Conservation (phyloP, 2,329 filamentous ascomycete genomes). For the Arthroderma sp. region DNA sequence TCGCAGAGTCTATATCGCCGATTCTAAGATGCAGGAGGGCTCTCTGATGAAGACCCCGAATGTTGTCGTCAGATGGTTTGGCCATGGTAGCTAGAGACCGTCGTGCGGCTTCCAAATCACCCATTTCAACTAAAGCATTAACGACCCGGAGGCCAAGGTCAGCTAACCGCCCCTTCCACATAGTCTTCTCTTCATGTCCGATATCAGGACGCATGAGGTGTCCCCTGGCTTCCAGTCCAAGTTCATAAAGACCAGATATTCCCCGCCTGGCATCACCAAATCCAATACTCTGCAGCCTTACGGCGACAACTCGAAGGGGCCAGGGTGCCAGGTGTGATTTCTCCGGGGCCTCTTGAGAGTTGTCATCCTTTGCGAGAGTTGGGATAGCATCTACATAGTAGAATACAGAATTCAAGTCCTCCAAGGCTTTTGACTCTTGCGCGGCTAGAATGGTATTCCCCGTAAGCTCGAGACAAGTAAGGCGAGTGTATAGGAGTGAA, state of each 20-base stretch:
- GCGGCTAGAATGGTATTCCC: conserved; percentile 58
- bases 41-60: conserved; percentile 29
- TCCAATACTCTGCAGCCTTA: conserved; percentile 72
- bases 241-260: conserved; percentile 81
- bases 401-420: conserved; percentile 48
- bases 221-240: conserved; percentile 63
- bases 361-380: neutral
- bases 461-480: conserved; percentile 71
- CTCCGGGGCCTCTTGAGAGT: conserved; percentile 7
- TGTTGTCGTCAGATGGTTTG: conserved; percentile 21
- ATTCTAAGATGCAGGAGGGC: conserved; percentile 64
- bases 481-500: conserved; percentile 62
- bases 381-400: conserved; percentile 31
- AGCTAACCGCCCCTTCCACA: conserved; percentile 60
- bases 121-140: conserved; percentile 52
- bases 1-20: conserved; percentile 61
- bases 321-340: conserved; percentile 62
- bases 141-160: conserved; percentile 59
- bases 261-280: conserved; percentile 74
- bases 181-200: conserved; percentile 43
- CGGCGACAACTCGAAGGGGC: conserved; percentile 69
- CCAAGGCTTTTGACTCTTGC: conserved; percentile 51
- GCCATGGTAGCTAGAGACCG: conserved; percentile 55
- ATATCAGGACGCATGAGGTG: conserved; percentile 42
- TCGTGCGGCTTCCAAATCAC: conserved; percentile 68